Conservation (phyloP, 2,329 filamentous ascomycete species). For the Colletotrichum lindemuthianum region DNA sequence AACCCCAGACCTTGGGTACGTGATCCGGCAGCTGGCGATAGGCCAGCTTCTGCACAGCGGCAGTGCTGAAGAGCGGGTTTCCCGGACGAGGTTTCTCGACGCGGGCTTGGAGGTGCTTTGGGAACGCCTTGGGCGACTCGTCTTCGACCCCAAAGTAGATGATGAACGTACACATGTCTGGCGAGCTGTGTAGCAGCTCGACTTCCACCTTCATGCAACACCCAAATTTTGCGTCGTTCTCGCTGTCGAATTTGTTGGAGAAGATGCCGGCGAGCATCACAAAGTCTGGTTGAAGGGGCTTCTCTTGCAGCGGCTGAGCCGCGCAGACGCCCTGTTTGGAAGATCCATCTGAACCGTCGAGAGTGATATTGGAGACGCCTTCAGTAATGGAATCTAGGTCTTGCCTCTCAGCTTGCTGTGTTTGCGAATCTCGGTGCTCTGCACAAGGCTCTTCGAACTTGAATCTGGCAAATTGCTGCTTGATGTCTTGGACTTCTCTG, state of each 20-base stretch:
- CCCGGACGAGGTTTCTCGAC: not conserved
- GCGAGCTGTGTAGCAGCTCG: not conserved
- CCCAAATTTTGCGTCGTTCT: not conserved
- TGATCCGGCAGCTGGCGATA: not conserved
- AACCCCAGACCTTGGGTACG: slow-evolving; percentile 23
- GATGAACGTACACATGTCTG: slow-evolving; percentile 1
- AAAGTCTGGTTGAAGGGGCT: no score
- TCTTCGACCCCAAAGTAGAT: not conserved
- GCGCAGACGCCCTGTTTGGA: no score
- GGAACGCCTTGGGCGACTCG: slow-evolving; percentile 2
- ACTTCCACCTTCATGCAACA: not conserved
- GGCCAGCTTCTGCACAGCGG: slow-evolving; percentile 14
- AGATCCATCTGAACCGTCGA: no score
- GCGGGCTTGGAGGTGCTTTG: not conserved
- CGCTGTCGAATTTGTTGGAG: not conserved
- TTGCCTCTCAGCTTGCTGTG: no score
- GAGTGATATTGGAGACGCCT: no score
- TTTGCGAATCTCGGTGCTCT: no score
- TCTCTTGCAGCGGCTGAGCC: no score
- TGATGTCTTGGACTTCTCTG: no score
- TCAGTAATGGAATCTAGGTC: no score
- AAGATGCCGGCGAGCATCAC: not conserved
- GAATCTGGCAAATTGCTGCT: no score
- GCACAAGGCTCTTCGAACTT: no score
- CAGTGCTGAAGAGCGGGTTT: slow-evolving; percentile 2